Conservation (phyloP, 192 early-diverging fungal species). For the Coemansia nantahalensis region DNA sequence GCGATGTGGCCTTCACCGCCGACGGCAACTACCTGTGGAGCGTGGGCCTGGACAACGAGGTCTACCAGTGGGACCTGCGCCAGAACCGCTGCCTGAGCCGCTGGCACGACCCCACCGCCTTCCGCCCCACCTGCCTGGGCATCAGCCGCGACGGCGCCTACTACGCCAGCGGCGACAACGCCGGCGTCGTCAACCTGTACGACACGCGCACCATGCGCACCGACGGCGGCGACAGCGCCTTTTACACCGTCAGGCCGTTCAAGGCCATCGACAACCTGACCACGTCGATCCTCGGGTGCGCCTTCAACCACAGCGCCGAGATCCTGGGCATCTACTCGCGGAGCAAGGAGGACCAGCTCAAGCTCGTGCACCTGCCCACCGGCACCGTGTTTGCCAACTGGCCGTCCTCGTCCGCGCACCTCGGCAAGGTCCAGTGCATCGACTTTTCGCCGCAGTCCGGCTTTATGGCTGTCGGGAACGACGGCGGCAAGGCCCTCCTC, state of each 20-base stretch:
- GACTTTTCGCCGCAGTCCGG: conserved; percentile 92
- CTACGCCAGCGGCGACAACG: conserved; percentile 78
- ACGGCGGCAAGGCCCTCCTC: conserved; percentile 83
- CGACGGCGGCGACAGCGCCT: conserved; percentile 11
- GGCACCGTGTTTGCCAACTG: conserved; percentile 87
- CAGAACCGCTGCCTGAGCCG: conserved; percentile 69
- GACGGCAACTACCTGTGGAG: conserved; percentile 79
- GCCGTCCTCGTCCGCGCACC: conserved; percentile 81
- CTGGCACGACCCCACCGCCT: conserved; percentile 80
- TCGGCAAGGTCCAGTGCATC: conserved; percentile 74
- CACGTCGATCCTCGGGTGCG: conserved; percentile 67
- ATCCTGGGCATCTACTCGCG: conserved; percentile 75
- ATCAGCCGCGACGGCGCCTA: conserved; percentile 72
- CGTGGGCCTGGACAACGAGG: conserved; percentile 76
- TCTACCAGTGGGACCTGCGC: conserved; percentile 88
- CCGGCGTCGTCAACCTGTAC: conserved; percentile 94
- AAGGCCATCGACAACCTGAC: conserved; percentile 86
- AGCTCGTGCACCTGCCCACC: conserved; percentile 80
- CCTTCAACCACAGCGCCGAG: conserved; percentile 86
- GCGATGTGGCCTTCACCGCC: conserved; percentile 70
- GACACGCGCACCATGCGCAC: conserved; percentile 29
- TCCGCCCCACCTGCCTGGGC: conserved; percentile 69
- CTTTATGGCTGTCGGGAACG: conserved; percentile 88
- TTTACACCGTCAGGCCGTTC: conserved; percentile 58
- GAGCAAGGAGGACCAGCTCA: conserved; percentile 73